Evolutionary conservation across 2,329 filamentous ascomycete species (phyloP), one percentile per base, ranked within the genome.

Genomic region (Dissoconium aciculare): DNA sequence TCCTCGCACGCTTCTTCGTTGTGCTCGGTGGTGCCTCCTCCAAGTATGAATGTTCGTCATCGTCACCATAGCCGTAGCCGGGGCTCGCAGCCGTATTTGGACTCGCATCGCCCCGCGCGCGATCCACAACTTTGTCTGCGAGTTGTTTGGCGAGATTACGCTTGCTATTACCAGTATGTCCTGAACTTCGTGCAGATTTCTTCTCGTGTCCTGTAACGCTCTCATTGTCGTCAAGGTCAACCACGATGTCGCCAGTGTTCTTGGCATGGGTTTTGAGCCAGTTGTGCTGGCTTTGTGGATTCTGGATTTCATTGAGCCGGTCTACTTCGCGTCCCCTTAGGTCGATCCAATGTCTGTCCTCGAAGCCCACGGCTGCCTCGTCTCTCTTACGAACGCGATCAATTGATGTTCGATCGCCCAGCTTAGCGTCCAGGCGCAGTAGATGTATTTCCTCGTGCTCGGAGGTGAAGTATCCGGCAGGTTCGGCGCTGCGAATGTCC

Each of bases 231-330:
- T 52, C 50, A 4, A 41, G 38, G 15, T 45, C 49, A 4, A 24
- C 39, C 12, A 34, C 33, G 6, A 35, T 37, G 5, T 30, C 43
- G 12, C 38, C 34, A 11, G 37, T 38, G 13, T 39, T 32, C 23
- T 42, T 43, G 2, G 35, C 36, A 32, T 54, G 49, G 15, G 43
- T 41, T 32, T 45, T 46, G 9, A 98, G 69, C 89, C 89, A 98
- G 55, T 91, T 94, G 60, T 92, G 91, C 3, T 93, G 85, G 36
- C 81, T 91, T 25, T 83, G 80, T 0, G 85, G 84, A 52, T 95
- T 95, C 30, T 70, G 70, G 14, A 83, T 56, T 33, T 73, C 65
- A 26, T 64, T 54, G 31, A 51, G 46, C 15, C 51, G 42, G 17
- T 71, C 62, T 35, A 63, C 57, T 31, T 59, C 52, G 44, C 64